These are phyloP conservation scores for Aspergillus neoniger DNA, from an alignment of 2,329 filamentous ascomycete genomes.

Conservation along the genomic window DNA sequence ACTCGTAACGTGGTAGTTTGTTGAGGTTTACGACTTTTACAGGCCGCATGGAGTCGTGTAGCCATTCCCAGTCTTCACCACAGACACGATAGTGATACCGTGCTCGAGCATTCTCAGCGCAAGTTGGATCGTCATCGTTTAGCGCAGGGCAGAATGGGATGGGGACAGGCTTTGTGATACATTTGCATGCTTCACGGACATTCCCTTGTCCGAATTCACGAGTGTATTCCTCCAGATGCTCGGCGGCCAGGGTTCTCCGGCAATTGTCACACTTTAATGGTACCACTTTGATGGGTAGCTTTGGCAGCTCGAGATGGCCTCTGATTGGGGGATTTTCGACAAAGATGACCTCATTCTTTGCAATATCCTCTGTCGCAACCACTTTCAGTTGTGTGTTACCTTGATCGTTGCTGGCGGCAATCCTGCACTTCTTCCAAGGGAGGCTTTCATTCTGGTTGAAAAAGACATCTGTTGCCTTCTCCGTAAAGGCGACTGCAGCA, in stretches of 20 bases:
- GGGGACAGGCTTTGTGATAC: neutral
- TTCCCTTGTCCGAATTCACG: neutral
- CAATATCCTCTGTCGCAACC: slow-evolving; percentile 32
- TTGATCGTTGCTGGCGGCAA: slow-evolving; percentile 6
- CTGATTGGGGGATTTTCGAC: slow-evolving; percentile 40
- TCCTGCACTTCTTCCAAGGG: slow-evolving; percentile 17
- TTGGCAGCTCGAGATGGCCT: slow-evolving; percentile 30
- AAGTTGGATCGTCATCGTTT: neutral
- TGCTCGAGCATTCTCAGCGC: slow-evolving; percentile 25
- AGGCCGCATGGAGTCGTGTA: slow-evolving; percentile 37
- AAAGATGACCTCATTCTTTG: slow-evolving; percentile 28
- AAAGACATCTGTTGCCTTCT: slow-evolving; percentile 27
- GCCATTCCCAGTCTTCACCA: slow-evolving; percentile 37
- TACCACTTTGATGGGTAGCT: neutral
- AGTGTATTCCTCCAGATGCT: neutral
- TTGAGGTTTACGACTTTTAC: neutral
- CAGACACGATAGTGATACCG: slow-evolving; percentile 35
- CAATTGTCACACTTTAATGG: slow-evolving; percentile 3
- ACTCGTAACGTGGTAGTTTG: slow-evolving; percentile 18
- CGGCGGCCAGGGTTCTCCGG: neutral
- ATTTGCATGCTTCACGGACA: slow-evolving; percentile 11
- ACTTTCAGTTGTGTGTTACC: slow-evolving; percentile 18
- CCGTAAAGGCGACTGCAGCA: slow-evolving; percentile 4
- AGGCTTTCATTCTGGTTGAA: slow-evolving; percentile 19
- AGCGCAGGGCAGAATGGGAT: slow-evolving; percentile 16